These are phyloP conservation scores for Populus alba DNA, from an alignment of 345 rosid genomes.

Conservation along the genomic window DNA sequence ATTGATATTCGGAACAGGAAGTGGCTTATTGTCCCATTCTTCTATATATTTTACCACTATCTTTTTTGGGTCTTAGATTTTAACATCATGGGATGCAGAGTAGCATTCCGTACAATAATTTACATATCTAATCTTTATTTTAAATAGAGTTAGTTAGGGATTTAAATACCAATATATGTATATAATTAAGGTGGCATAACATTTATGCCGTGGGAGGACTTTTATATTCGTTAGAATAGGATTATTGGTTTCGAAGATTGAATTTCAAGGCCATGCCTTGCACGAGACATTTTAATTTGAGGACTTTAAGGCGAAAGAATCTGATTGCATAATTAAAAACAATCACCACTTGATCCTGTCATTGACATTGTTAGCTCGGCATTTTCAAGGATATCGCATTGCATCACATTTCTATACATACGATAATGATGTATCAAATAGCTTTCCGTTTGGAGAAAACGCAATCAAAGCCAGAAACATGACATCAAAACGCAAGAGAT, in stretches of 20 bases:
- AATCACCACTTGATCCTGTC: not conserved
- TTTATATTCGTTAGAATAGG: not conserved
- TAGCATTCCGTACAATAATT: slow-evolving; percentile 9
- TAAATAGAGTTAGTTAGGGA: not conserved
- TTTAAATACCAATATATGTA: not conserved
- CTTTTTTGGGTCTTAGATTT: no score
- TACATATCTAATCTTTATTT: not conserved
- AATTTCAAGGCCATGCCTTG: slow-evolving; percentile 1
- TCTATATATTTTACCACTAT: not conserved
- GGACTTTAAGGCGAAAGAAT: slow-evolving; percentile 6
- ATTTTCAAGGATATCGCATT: no score
- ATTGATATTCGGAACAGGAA: not conserved
- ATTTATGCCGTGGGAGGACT: not conserved
- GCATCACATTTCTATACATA: not conserved
- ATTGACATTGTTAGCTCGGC: not conserved
- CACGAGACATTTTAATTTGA: slow-evolving; percentile 9
- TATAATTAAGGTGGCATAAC: not conserved
- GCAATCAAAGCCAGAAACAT: not conserved
- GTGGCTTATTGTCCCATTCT: not conserved
- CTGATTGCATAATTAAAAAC: not conserved
- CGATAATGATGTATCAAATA: not conserved
- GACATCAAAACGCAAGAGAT: not conserved
- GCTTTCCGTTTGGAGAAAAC: not conserved
- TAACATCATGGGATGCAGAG: not conserved
- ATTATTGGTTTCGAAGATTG: not conserved